Percentiles rank a stretch among this genome's conserved stretches.
Evolutionary conservation across 768 basidiomycete species (phyloP).

Genomic region (Suillus americanus): DNA sequence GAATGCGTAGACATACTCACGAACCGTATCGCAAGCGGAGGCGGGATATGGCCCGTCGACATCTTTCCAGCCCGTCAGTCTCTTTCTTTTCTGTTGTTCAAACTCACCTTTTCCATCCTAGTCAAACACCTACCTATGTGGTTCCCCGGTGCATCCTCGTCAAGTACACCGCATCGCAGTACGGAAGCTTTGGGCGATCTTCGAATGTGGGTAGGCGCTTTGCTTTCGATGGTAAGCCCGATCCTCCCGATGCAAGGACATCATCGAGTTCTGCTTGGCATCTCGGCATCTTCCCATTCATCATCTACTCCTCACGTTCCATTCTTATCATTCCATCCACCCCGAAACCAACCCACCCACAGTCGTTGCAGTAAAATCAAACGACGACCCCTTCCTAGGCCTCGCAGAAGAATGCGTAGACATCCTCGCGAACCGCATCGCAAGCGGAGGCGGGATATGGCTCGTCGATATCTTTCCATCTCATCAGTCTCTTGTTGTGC

Average conservation of each 20-base stretch:
- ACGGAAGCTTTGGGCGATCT: too few relatives aligned
- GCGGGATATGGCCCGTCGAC: conserved; percentile 44
- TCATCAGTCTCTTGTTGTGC: conserved; percentile 21
- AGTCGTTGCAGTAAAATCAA: conserved; percentile 33
- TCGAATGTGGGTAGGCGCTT: too few relatives aligned
- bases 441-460: conserved; percentile 43
- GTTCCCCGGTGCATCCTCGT: conserved; percentile 68
- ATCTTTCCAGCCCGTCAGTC: conserved; percentile 35
- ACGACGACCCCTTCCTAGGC: conserved; percentile 40
- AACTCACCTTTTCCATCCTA: conserved; percentile 10
- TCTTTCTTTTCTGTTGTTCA: neutral
- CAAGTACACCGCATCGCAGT: too few relatives aligned
- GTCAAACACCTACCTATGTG: conserved; percentile 61
- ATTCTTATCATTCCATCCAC: too few relatives aligned
- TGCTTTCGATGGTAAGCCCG: too few relatives aligned
- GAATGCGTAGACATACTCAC: conserved; percentile 42
- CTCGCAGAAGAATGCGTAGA: conserved; percentile 44
- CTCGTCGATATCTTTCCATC: conserved; percentile 40
- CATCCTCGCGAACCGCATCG: conserved; percentile 43
- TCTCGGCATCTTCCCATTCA: too few relatives aligned
- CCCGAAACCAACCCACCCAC: too few relatives aligned
- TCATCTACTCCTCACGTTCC: too few relatives aligned
- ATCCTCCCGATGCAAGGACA: too few relatives aligned
- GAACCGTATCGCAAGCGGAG: conserved; percentile 43
- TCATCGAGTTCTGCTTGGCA: too few relatives aligned